Conservation (phyloP, 2,329 filamentous ascomycete genomes). For the Simplicillium aogashimaense region DNA sequence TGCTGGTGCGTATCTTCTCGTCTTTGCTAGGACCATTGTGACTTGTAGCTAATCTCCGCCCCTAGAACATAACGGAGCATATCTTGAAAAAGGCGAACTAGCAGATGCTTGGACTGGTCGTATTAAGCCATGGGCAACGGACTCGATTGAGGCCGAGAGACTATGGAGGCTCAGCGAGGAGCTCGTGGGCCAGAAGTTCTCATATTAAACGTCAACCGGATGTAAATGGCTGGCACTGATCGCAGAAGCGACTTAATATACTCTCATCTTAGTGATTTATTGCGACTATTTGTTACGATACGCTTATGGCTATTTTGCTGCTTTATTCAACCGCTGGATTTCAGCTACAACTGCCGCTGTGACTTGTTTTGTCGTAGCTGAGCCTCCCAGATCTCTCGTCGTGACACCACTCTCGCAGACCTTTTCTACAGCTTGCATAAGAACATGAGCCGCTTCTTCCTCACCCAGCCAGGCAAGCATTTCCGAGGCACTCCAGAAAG, state of each 20-base stretch:
- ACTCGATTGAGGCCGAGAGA: conserved; percentile 17
- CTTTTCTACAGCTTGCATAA: conserved; percentile 42
- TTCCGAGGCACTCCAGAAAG: conserved; percentile 49
- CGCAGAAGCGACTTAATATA: too few relatives aligned
- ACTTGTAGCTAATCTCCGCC: conserved; percentile 3
- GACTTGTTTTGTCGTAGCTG: conserved; percentile 23
- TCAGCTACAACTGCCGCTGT: conserved; percentile 20
- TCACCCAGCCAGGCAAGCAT: conserved; percentile 50
- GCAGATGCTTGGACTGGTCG: conserved; percentile 6
- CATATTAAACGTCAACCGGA: not conserved
- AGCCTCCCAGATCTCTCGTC: conserved; percentile 44
- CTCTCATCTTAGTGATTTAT: too few relatives aligned
- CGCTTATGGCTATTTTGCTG: too few relatives aligned
- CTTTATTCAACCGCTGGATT: conserved; percentile 11
- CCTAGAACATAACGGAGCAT: conserved; percentile 8
- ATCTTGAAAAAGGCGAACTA: conserved; percentile 15
- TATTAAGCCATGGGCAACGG: conserved; percentile 8
- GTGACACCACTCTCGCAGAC: conserved; percentile 41
- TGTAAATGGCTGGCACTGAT: too few relatives aligned
- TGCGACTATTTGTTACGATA: too few relatives aligned
- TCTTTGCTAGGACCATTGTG: not conserved
- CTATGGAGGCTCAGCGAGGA: conserved; percentile 27
- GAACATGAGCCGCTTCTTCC: conserved; percentile 33
- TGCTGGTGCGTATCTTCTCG: not conserved
- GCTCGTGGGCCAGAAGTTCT: conserved; percentile 24